Evolutionary conservation across 1,139 yeast genomes (phyloP), one percentile per base, ranked within the genome.

Genomic region (Suhomyces terraborum): DNA sequence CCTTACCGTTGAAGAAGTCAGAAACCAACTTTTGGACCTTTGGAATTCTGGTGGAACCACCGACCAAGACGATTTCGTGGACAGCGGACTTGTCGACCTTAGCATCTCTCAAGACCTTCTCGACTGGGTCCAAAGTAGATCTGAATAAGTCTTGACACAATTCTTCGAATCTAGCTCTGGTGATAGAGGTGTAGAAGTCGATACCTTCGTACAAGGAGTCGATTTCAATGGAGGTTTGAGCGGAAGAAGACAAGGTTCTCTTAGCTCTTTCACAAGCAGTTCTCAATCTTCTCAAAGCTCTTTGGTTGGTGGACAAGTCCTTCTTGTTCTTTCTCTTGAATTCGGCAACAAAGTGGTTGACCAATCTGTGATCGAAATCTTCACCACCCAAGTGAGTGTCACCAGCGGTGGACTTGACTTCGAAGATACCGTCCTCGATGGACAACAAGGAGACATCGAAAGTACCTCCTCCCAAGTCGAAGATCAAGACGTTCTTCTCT

Each of bases 331-430:
- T 66, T 59, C 68, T 62, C 67, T 65, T 65, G 65, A 66, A 66
- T 45, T 62, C 65, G 54, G 54, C 56, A 42, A 62, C 58, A 42
- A 66, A 64, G 62, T 65, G 69, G 55, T 52, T 64, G 42, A 72
- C 75, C 52, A 72, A 69, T 64, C 73, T 67, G 64, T 71, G 63
- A 61, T 72, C 77, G 59, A 65, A 71, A 59, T 71, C 77, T 61
- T 89, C 96, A 79, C 97, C 97, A 78, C 97, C 97, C 77, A 89
- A 80, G 73, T 89, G 97, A 53, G 97, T 89, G 74, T 89, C 96
- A 84, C 97, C 97, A 46, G 96, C 96, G 56, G 97, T 89, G 50
- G 97, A 91, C 79, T 88, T 88, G 60, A 89, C 97, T 72, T 89
- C 95, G 68, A 89, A 89, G 56, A 89, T 87, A 80, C 97, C 97